Evolutionary conservation across 148 eudicot species (phyloP), one percentile per base, ranked within the genome.

Genomic region (Rhododendron henanense): DNA sequence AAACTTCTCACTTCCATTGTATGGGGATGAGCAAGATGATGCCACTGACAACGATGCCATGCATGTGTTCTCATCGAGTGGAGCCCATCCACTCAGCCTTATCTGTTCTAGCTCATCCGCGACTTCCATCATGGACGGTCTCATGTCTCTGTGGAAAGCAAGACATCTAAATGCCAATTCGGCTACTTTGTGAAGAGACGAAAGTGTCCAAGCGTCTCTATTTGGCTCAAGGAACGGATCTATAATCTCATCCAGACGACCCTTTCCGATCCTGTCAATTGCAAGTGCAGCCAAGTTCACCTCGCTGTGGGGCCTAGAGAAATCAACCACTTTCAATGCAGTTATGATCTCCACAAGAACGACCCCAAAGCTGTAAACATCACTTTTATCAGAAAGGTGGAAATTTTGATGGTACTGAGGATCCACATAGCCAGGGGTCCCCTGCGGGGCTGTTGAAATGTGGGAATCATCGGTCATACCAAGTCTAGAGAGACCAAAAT

Each of bases 1-100:
- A 0, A 92, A 35, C 86, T 90, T 93, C 88, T 92, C 95, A 79
- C 99, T 94, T 44, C 86, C 94, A 75, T 88, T 88, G 16, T 86
- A 91, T 1, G 94, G 94, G 3, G 99, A 96, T 14, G 98, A 93
- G 85, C 93, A 92, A 67, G 92, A 85, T 3, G 98, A 95, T 59
- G 91, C 96, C 37, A 92, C 90, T 2, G 93, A 92, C 31, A 93
- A 90, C 21, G 95, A 90, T 9, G 87, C 92, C 90, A 90, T 87
- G 85, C 91, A 84, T 28, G 90, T 84, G 78, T 90, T 91, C 48
- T 84, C 86, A 10, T 84, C 86, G 18, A 59, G 0, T 39, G 86
- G 48, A 19, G 73, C 84, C 85, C 80, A 89, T 15, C 84, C 83
- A 14, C 88, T 81, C 1, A 41, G 73, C 73, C 83, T 79, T 16